These are phyloP conservation scores for Lepidium sativum DNA, from an alignment of 345 rosid genomes.

Conservation along the genomic window DNA sequence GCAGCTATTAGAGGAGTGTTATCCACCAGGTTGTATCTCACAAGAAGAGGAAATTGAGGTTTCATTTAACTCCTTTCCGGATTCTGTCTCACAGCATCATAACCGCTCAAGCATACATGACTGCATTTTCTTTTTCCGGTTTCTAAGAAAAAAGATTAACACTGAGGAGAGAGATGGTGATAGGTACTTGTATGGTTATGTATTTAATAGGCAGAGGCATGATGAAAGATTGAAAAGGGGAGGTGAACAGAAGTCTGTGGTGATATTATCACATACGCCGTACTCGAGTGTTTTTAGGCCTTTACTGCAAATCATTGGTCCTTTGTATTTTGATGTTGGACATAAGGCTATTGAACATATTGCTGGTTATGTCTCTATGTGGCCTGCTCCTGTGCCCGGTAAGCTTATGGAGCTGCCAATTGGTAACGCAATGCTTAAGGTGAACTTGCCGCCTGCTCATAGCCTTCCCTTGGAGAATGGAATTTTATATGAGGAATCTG, in stretches of 20 bases:
- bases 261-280: conserved; percentile 76
- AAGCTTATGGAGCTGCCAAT: conserved; percentile 90
- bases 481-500: conserved; percentile 52
- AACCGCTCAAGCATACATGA: conserved; percentile 91
- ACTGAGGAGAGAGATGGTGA: conserved; percentile 23
- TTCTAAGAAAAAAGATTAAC: conserved; percentile 44
- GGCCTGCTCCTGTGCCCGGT: conserved; percentile 90
- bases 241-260: conserved; percentile 94
- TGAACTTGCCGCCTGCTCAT: conserved; percentile 84
- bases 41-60: conserved; percentile 88
- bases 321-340: conserved; percentile 80
- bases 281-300: conserved; percentile 83
- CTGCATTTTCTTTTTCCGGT: conserved; percentile 94
- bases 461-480: conserved; percentile 71
- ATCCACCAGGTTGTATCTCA: conserved; percentile 57
- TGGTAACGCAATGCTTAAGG: conserved; percentile 87
- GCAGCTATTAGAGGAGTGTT: conserved; percentile 89
- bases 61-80: conserved; percentile 92
- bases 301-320: conserved; percentile 92
- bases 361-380: conserved; percentile 75
- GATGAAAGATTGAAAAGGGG: conserved; percentile 95
- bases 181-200: conserved; percentile 75
- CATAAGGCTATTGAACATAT: conserved; percentile 77
- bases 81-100: conserved; percentile 84
- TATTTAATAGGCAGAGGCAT: conserved; percentile 89